Evolutionary conservation across 1,139 yeast species (phyloP), one percentile per base, ranked within the genome.

Genomic region (Nakaseomyces nivariensis): DNA sequence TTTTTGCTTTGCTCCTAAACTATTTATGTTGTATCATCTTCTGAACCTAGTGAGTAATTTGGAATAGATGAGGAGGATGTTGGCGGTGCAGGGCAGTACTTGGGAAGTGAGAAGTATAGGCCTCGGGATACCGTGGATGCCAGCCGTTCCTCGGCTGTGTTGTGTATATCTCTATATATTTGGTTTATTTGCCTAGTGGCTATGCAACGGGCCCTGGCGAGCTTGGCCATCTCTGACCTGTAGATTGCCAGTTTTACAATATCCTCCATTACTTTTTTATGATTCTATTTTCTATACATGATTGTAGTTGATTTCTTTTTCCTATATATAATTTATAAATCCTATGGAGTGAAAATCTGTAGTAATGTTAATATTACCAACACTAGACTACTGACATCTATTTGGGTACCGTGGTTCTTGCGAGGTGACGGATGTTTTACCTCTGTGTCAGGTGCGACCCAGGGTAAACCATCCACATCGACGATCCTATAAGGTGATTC

Each of bases 401-500:
- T 33, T 11, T 36, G 38, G 25, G 24, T 6, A 36, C 38, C 38
- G 11, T 4, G 1, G 25, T 36, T 36, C 25, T 13, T 36, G 25
- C 38, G 38, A 5, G 42, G 42, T 25, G 42, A 25, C 9, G 42
- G 42, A 3, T 38, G 42, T 17, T 38, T 38, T 38, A 38, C 11
- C 29, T 38, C 31, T 11, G 31, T 24, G 6, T 24, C 31, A 11
- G 42, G 42, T 38, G 42, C 13, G 31, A 38, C 13, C 42, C 42
- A 38, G 31, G 42, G 42, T 17, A 38, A n/a, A n/a, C 62, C 65
- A 44, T 55, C 50, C 3, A 44, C 36, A 43, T 58, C 59, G 40
- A 51, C 55, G 17, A 63, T 56, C 32, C 54, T 51, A 37, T 27
- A 41, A 3, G 33, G 44, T 4, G 34, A n/a, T 25, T 27, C 25